Percentiles rank a stretch among this genome's conserved stretches.
Evolutionary conservation across 2,329 filamentous ascomycete species (phyloP).

Genomic region (Hymenoscyphus albidus): DNA sequence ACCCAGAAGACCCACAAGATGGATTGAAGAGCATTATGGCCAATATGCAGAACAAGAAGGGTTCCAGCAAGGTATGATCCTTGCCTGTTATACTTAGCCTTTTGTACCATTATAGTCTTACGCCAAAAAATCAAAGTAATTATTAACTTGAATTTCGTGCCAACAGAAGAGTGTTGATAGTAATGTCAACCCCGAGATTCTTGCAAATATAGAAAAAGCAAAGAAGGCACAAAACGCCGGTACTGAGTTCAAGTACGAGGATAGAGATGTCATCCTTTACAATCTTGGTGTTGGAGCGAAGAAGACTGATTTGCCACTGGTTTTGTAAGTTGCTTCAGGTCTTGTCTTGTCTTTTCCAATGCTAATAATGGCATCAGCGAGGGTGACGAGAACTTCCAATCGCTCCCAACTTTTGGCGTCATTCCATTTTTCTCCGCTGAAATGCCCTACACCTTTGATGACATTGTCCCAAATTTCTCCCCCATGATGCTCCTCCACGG

Average conservation of each 20-base stretch:
- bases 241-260: conserved; percentile 76
- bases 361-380: conserved; percentile 46
- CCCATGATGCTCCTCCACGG: conserved; percentile 99
- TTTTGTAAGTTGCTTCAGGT: conserved; percentile 54
- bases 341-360: neutral
- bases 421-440: conserved; percentile 88
- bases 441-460: conserved; percentile 72
- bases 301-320: conserved; percentile 77
- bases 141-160: conserved; percentile 24
- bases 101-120: conserved; percentile 28
- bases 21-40: conserved; percentile 74
- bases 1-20: conserved; percentile 76
- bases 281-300: conserved; percentile 93
- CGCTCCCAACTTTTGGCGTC: conserved; percentile 91
- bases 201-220: conserved; percentile 71
- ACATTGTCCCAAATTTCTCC: conserved; percentile 91
- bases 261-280: conserved; percentile 89
- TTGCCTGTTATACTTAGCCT: conserved; percentile 8
- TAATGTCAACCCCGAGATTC: conserved; percentile 56
- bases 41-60: conserved; percentile 76
- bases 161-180: conserved; percentile 32
- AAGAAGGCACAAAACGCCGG: conserved; percentile 68
- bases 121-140: conserved; percentile 21
- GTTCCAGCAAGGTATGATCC: conserved; percentile 54
- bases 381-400: conserved; percentile 86